Base-by-base conservation (phyloP, 106 monocot species). In the Gastrodia elata region DNA sequence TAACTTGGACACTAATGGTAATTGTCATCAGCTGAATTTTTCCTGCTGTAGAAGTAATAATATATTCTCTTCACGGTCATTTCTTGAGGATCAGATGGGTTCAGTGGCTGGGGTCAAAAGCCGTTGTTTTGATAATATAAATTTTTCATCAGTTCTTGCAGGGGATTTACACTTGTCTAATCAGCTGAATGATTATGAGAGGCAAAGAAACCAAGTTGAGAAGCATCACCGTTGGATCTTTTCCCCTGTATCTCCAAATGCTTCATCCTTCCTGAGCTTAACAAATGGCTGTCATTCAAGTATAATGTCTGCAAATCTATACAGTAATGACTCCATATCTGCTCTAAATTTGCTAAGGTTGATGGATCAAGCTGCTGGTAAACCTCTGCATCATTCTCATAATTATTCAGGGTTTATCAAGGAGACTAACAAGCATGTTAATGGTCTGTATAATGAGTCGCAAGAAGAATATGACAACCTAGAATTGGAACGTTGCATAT, bases 331-430 rank as follows among this genome's bases (percentile, higher is more conserved):
- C 22, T 58, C 70, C 27, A 76, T 87, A 34, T 82, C 97, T 39
- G 93, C 97, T 22, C 80, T 84, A 73, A 84, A 91, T 82, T 87
- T 98, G 84, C 93, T 98, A 44, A 79, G 78, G 55, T 75, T 98
- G 26, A 83, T 93, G 84, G 86, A 93, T 74, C 76, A 81, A 22
- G 79, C 87, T 25, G 81, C 81, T 40, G 59, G 52, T 57, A 27
- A 75, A 65, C 27, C 77, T 75, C 65, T 28, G 16, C 37, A 61
- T 57, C 46, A 73, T 10, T 65, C 38, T 39, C 24, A 30, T 39
- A 65, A 65, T 32, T 38, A 39, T 72, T 13, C 28, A 10, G 77
- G 79, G 36, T 71, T 27, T 64, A 14, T 24, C 56, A 65, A 52
- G 26, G 36, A 74, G 48, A 38, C 77, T 33, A 41, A 76, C 10